phyloP scores from a whole-genome alignment of 1,139 yeast genomes.

The Suzukiozyma palmioleophila region DNA sequence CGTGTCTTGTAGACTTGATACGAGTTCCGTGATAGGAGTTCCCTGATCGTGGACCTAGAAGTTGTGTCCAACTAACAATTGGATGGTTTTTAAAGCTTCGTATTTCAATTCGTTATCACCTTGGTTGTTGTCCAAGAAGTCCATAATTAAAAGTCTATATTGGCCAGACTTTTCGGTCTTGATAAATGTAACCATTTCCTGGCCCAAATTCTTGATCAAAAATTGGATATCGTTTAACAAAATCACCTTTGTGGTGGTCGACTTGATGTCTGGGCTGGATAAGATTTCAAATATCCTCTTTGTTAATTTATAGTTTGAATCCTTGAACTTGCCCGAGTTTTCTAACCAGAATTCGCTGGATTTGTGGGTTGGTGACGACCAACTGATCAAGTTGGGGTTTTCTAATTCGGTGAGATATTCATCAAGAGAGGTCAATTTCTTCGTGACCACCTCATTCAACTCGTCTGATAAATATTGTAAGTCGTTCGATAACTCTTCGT shows the following conservation, averaged over 20 bases:
- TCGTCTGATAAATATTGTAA: constrained; percentile 53
- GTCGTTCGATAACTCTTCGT: constrained; percentile 82
- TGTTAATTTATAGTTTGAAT: constrained; percentile 68
- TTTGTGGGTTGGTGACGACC: constrained; percentile 89
- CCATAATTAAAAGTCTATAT: constrained; percentile 73
- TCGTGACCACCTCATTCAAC: constrained; percentile 66
- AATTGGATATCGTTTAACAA: constrained; percentile 52
- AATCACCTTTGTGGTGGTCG: constrained; percentile 31
- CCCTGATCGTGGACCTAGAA: constrained; percentile 13
- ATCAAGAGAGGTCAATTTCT: constrained; percentile 82
- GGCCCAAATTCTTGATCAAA: constrained; percentile 40
- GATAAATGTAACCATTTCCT: constrained; percentile 70
- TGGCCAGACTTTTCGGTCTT: constrained; percentile 56
- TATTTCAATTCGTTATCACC: constrained; percentile 85
- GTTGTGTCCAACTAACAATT: constrained; percentile 76
- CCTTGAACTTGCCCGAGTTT: constrained; percentile 71
- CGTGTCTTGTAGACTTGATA: too few species aligned
- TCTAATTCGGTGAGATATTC: constrained; percentile 85
- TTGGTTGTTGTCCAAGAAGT: constrained; percentile 61
- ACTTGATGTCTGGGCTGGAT: constrained; percentile 16
- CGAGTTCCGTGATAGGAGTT: too few species aligned
- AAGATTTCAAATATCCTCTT: constrained; percentile 45
- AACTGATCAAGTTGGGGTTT: constrained; percentile 68
- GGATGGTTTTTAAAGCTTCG: constrained; percentile 93
- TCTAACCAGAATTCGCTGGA: constrained; percentile 88